A percentile compares a stretch with the other conserved stretches of the same genome.
Evolutionary conservation across 495 filamentous ascomycete species (phyloP).

Genomic region (Penicillium coffeae): DNA sequence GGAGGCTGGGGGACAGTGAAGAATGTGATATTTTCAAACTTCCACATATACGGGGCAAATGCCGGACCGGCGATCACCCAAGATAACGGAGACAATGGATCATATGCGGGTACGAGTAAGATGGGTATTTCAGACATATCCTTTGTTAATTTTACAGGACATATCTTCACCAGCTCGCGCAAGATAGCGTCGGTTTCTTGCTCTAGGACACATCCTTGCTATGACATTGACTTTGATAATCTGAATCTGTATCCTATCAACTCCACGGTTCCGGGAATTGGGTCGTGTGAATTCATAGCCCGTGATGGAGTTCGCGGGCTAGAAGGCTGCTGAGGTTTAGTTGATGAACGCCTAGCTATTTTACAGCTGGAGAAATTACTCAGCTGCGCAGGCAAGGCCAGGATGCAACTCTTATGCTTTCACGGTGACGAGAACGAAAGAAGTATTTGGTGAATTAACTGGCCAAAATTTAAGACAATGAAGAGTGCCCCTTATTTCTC

Average conservation of each 20-base stretch:
- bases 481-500: too few species aligned
- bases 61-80: constrained; percentile 41
- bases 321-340: constrained; percentile 26
- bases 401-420: too few species aligned
- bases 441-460: too few species aligned
- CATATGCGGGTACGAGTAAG: constrained; percentile 42
- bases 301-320: constrained; percentile 36
- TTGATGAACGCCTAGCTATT: too few species aligned
- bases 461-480: too few species aligned
- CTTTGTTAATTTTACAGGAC: constrained; percentile 54
- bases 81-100: constrained; percentile 51
- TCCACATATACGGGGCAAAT: constrained; percentile 43
- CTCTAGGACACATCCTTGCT: constrained; percentile 43
- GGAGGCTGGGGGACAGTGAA: constrained; percentile 50
- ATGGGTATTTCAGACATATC: constrained; percentile 49
- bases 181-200: constrained; percentile 42
- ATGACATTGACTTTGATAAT: constrained; percentile 45
- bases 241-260: constrained; percentile 32
- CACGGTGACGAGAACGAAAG: too few species aligned
- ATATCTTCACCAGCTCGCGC: constrained; percentile 22
- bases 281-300: constrained; percentile 38
- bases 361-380: too few species aligned
- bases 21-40: constrained; percentile 54
- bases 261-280: constrained; percentile 26
- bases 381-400: too few species aligned